Base-by-base conservation (phyloP, 73 alveolate species). In the Durusdinium trenchii region DNA sequence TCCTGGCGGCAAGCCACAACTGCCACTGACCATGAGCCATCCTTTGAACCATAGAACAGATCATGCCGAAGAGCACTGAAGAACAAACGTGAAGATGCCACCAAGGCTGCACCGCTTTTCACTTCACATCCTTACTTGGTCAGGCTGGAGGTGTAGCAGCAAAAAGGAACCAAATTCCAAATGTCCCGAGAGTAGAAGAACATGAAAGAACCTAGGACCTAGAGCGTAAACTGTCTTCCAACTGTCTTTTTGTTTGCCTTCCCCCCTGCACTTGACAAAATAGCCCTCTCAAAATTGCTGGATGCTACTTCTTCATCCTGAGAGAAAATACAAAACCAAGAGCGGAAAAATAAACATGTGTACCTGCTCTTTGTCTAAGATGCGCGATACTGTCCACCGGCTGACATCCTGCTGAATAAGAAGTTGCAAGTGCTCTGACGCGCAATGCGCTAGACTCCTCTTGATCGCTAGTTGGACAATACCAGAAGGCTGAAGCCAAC, bases 371-470 rank as follows among this genome's bases (percentile, higher is more conserved):
- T n/a, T n/a, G 23, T 40, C 90, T 67, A 47, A 79, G 90, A 6
- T 1, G 4, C 95, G 36, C 32, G 95, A 86, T 35, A 86, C 75
- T 6, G 95, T 86, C 95, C 95, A 86, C 3, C 95, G 50, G 83
- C 83, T 54, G 40, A 86, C 46, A 36, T 86, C 95, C 30, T 86
- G 95, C 30, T 86, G 67, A 18, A 86, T 60, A 45, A 86, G 47
- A 4, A 86, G 83, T 47, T 86, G 95, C 82, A 57, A 35, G 42
- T 86, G 95, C n/a, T 86, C 95, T 23, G 67, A 42, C 6, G 95
- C 57, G 42, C 95, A 86, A 23, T 86, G 95, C 43, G 64, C 83
- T 48, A 86, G 45, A 83, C 60, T 86, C 14, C 95, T 36, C 64
- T 86, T 86, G 90, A 79, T 79, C 1, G 90, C 90, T 5, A 86